Conservation (phyloP, 2,329 filamentous ascomycete species). For the Cucurbitaria berberidis region DNA sequence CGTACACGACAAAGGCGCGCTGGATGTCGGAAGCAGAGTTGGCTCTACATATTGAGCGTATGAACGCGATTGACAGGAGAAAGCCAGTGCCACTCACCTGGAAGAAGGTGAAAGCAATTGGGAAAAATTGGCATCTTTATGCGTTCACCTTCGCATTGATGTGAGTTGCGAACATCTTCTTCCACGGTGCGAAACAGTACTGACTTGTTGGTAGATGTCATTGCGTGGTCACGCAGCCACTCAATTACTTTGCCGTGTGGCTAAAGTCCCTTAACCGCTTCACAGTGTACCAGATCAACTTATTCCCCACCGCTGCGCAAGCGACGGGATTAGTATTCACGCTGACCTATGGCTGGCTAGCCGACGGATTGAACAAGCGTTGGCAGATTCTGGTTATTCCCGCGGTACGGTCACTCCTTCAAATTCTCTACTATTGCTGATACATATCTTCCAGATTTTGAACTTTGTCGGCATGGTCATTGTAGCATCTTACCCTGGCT, state of each 20-base stretch:
- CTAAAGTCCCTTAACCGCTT: constrained; percentile 16
- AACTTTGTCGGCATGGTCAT: constrained; percentile 21
- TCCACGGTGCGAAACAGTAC: neutral
- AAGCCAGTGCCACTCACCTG: constrained; percentile 13
- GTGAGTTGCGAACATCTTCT: neutral
- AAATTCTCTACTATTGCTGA: neutral
- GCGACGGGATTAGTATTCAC: constrained; percentile 17
- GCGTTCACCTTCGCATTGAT: constrained; percentile 18
- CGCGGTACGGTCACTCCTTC: neutral
- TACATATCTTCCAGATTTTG: neutral
- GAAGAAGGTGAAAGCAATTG: constrained; percentile 10
- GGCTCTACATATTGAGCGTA: constrained; percentile 5
- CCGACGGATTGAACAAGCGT: constrained; percentile 14
- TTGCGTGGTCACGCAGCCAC: constrained; percentile 17
- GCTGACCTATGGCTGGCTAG: constrained; percentile 13
- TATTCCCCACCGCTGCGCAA: constrained; percentile 18
- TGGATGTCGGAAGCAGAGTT: constrained; percentile 20
- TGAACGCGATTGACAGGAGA: constrained; percentile 14
- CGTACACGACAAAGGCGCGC: constrained; percentile 15
- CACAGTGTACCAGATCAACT: constrained; percentile 22
- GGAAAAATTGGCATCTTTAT: constrained; percentile 15
- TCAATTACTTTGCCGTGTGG: constrained; percentile 21
- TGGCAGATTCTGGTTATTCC: constrained; percentile 21
- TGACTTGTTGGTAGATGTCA: constrained; percentile 3
- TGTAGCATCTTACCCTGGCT: constrained; percentile 14